Base-by-base conservation (phyloP, 192 early-diverging fungal species). In the Linnemannia hyalina region DNA sequence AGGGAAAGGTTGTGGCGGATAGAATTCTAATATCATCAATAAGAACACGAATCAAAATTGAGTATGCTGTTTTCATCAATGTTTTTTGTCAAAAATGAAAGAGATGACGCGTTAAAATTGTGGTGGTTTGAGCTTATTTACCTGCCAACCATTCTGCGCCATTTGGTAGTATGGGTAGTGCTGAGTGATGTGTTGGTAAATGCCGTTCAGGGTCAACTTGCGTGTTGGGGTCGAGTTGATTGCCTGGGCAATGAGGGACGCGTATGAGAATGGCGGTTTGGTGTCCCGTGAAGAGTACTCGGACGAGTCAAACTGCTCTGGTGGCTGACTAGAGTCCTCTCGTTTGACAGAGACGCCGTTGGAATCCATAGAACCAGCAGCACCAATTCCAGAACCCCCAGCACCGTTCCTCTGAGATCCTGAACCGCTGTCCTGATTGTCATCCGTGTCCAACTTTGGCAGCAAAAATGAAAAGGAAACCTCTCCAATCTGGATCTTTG, bases 1-100 rank as follows among this genome's bases (percentile, higher is more conserved):
- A 98, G 91, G n/a, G 97, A 97, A 46, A 99, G 90, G 87, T 98
- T 98, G 89, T 99, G 98, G 49, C 98, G 93, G 80, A 99, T 96
- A 40, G 97, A 99, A 88, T 99, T 99, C 93, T 96, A 84, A 69
- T 0, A 69, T 26, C 49, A 75, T 32, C n/a, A 23, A 65, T 13
- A 65, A 13, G 29, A 65, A 65, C 13, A 65, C 9, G 8, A 2
- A 0, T 65, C 26, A 65, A 32, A 32, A 15, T 3, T 65, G 26
- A 32, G 60, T 32, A 65, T 26, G 7, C 23, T n/a, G 6, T 23
- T 55, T 23, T 26, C 55, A 54, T n/a, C 29, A 69, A 68, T n/a
- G 44, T n/a, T 18, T 15, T 52, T 52, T 52, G 49, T 22, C 49
- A 22, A 52, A 22, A 52, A 52, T 4, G 49, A 52, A 5, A 2